Evolutionary conservation across 345 rosid species (phyloP), one percentile per base, ranked within the genome.

Genomic region (Excoecaria agallocha): DNA sequence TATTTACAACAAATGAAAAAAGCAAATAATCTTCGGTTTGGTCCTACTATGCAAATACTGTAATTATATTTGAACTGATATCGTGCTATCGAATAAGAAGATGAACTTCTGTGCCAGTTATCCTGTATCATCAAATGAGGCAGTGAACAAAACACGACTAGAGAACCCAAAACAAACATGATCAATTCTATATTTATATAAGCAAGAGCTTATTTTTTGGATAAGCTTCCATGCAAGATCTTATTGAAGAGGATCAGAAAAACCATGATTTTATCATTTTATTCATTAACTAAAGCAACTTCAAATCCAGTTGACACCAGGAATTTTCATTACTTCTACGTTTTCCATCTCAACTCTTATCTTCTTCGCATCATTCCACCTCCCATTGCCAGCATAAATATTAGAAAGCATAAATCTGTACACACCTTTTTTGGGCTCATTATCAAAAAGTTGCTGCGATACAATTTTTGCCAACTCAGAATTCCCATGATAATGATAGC

Each of bases 341-440:
- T 76, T 83, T 45, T 69, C 46, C 39, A 78, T 68, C 57, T 69
- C 83, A 74, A 86, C 86, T 74, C 98, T 87, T 74, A 86, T 79
- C 78, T 56, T 82, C 77, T 84, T 79, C 72, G 66, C 97, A 80
- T 85, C 87, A 80, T 82, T 83, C 98, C 98, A 94, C 76, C 82
- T 88, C 70, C 93, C 93, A 73, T 84, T 72, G 77, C 88, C 81
- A 46, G 98, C 98, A 82, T 92, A 88, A 24, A 86, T 68, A 68
- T 87, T 92, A 30, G 92, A 89, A 74, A 92, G 92, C 89, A 89
- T 87, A 10, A 94, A 94, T 83, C 79, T 82, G 45, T 90, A 90
- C 37, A 89, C 84, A 71, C 89, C 86, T 71, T 83, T 89, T 65
- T 77, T 78, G n/a, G 91, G 89, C 51, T 89, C 89, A 67, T 69